Conservation (phyloP, 2,329 filamentous ascomycete species). For the Furcasterigmium sp. region DNA sequence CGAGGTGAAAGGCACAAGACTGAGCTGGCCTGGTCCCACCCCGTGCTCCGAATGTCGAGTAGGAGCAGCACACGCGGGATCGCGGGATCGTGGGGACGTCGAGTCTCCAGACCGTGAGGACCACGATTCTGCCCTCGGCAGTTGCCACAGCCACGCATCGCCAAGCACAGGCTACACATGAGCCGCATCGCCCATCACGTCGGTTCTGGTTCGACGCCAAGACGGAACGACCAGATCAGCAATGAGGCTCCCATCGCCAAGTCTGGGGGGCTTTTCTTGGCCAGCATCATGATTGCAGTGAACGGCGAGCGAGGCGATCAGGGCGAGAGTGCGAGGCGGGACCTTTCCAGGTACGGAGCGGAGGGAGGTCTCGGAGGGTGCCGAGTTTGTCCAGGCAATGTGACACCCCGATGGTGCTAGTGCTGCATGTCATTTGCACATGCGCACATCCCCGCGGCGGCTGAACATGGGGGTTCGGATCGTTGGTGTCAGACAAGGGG, state of each 20-base stretch:
- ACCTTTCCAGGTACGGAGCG: neutral
- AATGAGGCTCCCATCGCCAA: neutral
- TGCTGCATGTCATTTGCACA: neutral
- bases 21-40: too few relatives aligned
- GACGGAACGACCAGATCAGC: neutral
- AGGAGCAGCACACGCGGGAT: too few relatives aligned
- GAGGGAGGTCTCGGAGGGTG: constrained; percentile 1
- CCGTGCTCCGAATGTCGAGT: too few relatives aligned
- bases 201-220: neutral
- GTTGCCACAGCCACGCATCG: neutral
- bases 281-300: neutral
- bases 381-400: neutral
- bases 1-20: too few relatives aligned
- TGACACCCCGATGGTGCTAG: neutral
- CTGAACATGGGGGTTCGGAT: too few relatives aligned
- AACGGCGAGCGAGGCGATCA: too few relatives aligned
- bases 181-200: neutral
- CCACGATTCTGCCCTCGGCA: neutral
- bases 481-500: too few relatives aligned
- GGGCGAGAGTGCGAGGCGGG: neutral
- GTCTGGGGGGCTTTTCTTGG: neutral
- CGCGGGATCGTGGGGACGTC: too few relatives aligned
- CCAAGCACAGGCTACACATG: neutral
- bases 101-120: too few relatives aligned
- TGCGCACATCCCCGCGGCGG: too few relatives aligned